A percentile compares a stretch with the other conserved stretches of the same genome.
phyloP scores from a whole-genome alignment of 257 asterid genomes.

The Misopates orontium region DNA sequence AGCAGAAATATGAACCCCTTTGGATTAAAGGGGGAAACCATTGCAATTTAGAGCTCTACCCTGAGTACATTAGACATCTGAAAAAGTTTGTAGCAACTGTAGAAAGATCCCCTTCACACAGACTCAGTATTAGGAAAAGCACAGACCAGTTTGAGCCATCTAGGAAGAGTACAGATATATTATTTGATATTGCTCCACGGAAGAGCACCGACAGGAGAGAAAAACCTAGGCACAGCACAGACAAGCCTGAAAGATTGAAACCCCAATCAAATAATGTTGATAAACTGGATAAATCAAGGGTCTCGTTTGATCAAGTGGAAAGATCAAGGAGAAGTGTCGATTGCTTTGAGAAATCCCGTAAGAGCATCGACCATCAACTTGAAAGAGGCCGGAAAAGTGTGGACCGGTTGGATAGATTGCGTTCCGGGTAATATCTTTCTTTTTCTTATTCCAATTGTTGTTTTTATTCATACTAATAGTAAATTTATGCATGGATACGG shows the following conservation, averaged over 20 bases:
- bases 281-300: slow-evolving; percentile 56
- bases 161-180: slow-evolving; percentile 65
- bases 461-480: slow-evolving; percentile 21
- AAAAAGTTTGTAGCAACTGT: slow-evolving; percentile 75
- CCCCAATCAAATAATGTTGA: slow-evolving; percentile 31
- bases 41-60: slow-evolving; percentile 79
- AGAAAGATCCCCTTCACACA: slow-evolving; percentile 69
- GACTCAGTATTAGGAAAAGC: slow-evolving; percentile 66
- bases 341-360: slow-evolving; percentile 75
- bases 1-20: slow-evolving; percentile 79
- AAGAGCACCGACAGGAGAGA: slow-evolving; percentile 89
- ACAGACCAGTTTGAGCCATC: slow-evolving; percentile 28
- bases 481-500: slow-evolving; percentile 37
- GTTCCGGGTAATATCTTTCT: slow-evolving; percentile 43
- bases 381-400: slow-evolving; percentile 83
- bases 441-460: slow-evolving; percentile 22
- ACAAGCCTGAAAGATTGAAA: slow-evolving; percentile 66
- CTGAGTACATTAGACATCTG: slow-evolving; percentile 75
- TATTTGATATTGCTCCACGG: slow-evolving; percentile 59
- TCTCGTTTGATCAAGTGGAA: slow-evolving; percentile 68
- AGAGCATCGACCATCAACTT: slow-evolving; percentile 62
- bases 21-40: slow-evolving; percentile 91
- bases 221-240: slow-evolving; percentile 73
- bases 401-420: slow-evolving; percentile 68
- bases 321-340: slow-evolving; percentile 89